These are phyloP conservation scores for Corylus americana DNA, from an alignment of 306 rosid species.

Conservation along the genomic window DNA sequence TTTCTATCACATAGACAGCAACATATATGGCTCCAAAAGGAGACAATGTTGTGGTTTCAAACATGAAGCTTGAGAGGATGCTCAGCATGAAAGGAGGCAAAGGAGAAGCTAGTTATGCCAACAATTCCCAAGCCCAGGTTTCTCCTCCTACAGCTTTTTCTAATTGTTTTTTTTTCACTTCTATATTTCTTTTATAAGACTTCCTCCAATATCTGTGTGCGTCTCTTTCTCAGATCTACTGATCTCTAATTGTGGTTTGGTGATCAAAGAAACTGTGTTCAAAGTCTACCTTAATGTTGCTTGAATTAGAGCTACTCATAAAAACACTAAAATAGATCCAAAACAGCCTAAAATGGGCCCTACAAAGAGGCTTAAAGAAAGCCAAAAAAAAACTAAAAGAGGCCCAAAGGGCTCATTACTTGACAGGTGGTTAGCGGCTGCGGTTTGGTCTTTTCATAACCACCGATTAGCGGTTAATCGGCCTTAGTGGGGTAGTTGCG, in stretches of 20 bases:
- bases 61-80: slow-evolving; percentile 72
- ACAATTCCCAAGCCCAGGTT: slow-evolving; percentile 91
- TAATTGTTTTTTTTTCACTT: not conserved
- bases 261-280: not conserved
- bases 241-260: too few species aligned
- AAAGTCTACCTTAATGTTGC: not conserved
- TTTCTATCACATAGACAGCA: too few species aligned
- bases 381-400: too few species aligned
- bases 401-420: too few species aligned
- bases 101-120: slow-evolving; percentile 93
- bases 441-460: too few species aligned
- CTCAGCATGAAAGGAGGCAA: slow-evolving; percentile 98
- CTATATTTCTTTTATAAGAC: not conserved
- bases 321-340: too few species aligned
- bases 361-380: too few species aligned
- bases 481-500: too few species aligned
- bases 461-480: too few species aligned
- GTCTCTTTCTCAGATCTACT: not conserved
- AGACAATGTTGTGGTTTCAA: slow-evolving; percentile 74
- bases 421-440: too few species aligned
- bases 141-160: not conserved
- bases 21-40: slow-evolving; percentile 56
- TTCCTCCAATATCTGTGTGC: too few species aligned
- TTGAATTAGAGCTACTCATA: not conserved
- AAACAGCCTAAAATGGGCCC: too few species aligned